phyloP scores from a whole-genome alignment of 2,329 filamentous ascomycete genomes.

The Pseudomassariella vexata region DNA sequence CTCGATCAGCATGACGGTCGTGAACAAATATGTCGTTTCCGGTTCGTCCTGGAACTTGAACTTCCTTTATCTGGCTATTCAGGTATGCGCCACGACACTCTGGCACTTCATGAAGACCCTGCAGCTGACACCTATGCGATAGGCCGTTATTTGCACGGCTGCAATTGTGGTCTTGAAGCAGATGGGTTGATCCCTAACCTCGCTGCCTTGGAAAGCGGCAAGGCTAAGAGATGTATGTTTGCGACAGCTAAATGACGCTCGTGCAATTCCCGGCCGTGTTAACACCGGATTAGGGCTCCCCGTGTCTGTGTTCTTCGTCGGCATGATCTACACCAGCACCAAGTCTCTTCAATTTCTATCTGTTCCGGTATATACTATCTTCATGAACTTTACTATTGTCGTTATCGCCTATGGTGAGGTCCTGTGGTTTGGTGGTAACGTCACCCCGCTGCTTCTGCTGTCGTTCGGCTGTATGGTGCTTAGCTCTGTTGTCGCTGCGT shows the following conservation, averaged over 20 bases:
- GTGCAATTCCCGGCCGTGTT: no score
- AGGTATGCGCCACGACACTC: conserved; percentile 56
- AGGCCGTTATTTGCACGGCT: conserved; percentile 84
- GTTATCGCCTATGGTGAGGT: conserved; percentile 98
- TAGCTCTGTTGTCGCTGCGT: conserved; percentile 88
- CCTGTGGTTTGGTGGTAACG: conserved; percentile 92
- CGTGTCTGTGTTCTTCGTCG: conserved; percentile 88
- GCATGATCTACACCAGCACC: conserved; percentile 97
- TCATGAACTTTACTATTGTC: conserved; percentile 99
- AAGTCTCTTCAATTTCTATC: conserved; percentile 95
- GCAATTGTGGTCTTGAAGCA: conserved; percentile 82
- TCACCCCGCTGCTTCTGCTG: conserved; percentile 79
- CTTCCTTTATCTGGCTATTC: conserved; percentile 87
- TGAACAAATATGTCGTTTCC: conserved; percentile 97
- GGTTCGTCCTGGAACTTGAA: conserved; percentile 90
- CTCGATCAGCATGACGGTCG: conserved; percentile 98
- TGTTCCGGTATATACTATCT: conserved; percentile 98
- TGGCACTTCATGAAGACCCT: not conserved
- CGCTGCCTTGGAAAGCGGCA: conserved; percentile 75
- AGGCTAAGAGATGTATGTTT: conserved; percentile 70
- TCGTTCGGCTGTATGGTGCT: conserved; percentile 96
- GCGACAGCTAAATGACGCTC: no score
- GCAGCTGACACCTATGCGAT: not conserved
- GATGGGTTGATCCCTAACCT: conserved; percentile 74
- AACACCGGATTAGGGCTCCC: conserved; percentile 83